Percentiles rank a stretch among this genome's conserved stretches.
Conservation (phyloP, 495 filamentous ascomycete genomes). For the Talaromyces nanjingensis region DNA sequence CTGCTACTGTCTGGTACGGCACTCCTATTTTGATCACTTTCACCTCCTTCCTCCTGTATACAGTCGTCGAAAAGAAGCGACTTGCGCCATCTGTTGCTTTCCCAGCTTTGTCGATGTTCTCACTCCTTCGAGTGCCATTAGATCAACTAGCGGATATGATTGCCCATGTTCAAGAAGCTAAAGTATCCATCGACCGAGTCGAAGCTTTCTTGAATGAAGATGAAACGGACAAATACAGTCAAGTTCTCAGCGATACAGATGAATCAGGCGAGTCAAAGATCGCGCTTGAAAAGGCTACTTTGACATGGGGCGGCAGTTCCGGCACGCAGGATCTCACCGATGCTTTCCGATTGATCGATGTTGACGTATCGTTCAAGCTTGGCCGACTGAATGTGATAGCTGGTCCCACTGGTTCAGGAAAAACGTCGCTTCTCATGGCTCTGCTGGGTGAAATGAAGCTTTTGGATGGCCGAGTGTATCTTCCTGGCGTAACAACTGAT, state of each 20-base stretch:
- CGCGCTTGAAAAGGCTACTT: constrained; percentile 75
- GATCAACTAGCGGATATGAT: constrained; percentile 99
- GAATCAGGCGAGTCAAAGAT: constrained; percentile 42
- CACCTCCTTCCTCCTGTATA: constrained; percentile 90
- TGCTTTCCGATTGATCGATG: constrained; percentile 75
- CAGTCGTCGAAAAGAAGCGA: constrained; percentile 79
- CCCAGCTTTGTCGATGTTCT: constrained; percentile 92
- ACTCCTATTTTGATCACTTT: constrained; percentile 94
- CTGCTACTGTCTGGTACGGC: constrained; percentile 94
- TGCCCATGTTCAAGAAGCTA: constrained; percentile 94
- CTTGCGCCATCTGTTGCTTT: constrained; percentile 92
- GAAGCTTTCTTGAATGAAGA: constrained; percentile 93
- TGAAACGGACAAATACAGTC: constrained; percentile 94
- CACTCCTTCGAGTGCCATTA: constrained; percentile 85
- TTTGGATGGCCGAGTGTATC: constrained; percentile 68
- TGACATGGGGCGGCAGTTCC: constrained; percentile 74
- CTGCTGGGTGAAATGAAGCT: constrained; percentile 94
- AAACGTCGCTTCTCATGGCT: constrained; percentile 93
- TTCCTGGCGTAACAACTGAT: constrained; percentile 70
- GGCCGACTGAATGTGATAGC: constrained; percentile 85
- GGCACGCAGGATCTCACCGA: constrained; percentile 16
- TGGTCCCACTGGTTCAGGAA: constrained; percentile 89
- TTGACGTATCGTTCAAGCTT: constrained; percentile 69
- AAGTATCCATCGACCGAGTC: constrained; percentile 93
- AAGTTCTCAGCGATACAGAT: constrained; percentile 47